Base-by-base conservation (phyloP, 768 basidiomycete genomes). In the Mycena metata region DNA sequence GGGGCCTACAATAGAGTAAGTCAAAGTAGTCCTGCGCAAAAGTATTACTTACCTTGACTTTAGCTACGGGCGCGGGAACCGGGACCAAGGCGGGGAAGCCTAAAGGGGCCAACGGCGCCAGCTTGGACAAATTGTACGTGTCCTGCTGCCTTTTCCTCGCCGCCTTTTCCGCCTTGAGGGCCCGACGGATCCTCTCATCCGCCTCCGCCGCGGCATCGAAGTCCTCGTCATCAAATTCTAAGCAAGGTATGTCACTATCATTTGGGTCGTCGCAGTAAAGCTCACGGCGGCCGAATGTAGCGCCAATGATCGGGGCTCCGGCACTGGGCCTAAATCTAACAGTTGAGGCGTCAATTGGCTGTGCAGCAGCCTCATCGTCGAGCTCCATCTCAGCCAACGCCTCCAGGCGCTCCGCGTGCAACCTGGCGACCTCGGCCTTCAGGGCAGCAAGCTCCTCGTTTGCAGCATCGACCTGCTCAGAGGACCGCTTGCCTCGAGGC, bases 221-320 rank as follows among this genome's bases (percentile, higher is more conserved):
- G 21, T 60, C 59, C 19, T 21, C 59, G 16, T 60, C 59, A 21
- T 23, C 11, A 19, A 60, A 60, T 21, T 36, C 47, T 49, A 60
- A 23, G 23, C 21, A 23, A 39, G 59, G 59, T 50, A 12, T 35
- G 59, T 60, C 36, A 47, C 59, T 60, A 47, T 59, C 58, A 4
- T 30, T 6, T 35, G 26, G 17, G 10, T 59, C 58, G 6, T 46
- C 43, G 33, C 11, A 17, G 7, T 30, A 19, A 19, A n/a, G 58
- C 58, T 59, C 58, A 59, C 58, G 43, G 33, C 58, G 59, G 26
- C 59, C 59, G 39, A 49, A 41, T 36, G 36, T 17, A 36, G 59
- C 33, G 2, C 36, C 45, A 19, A 60, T 35, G 7, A 49, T 3
- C 21, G 46, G 59, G 36, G n/a, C 45, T 19, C 19, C 16, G 10